phyloP scores from a whole-genome alignment of 495 filamentous ascomycete species.

The Podospora pseudocomata region DNA sequence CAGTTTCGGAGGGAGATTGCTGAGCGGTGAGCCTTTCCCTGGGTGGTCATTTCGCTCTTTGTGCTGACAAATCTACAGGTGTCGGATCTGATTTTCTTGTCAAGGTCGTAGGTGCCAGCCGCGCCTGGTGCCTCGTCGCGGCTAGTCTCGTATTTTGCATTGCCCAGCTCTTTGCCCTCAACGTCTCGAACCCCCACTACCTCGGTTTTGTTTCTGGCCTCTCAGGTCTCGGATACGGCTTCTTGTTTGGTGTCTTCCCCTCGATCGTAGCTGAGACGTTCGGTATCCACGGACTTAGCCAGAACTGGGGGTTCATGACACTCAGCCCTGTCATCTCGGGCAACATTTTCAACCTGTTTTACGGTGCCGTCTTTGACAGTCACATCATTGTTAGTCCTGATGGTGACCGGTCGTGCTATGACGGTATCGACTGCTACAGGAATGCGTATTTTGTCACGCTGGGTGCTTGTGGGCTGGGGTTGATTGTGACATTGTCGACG shows the following conservation, averaged over 20 bases:
- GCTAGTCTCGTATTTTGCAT: constrained; percentile 73
- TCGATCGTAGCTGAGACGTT: constrained; percentile 89
- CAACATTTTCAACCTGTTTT: constrained; percentile 89
- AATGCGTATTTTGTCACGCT: constrained; percentile 83
- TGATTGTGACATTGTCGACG: constrained; percentile 67
- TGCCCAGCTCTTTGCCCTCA: constrained; percentile 75
- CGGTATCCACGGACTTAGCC: constrained; percentile 79
- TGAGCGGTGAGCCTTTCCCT: constrained; percentile 54
- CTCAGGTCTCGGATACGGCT: constrained; percentile 87
- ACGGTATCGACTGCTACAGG: constrained; percentile 78
- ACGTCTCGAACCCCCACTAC: constrained; percentile 73
- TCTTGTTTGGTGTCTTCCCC: constrained; percentile 92
- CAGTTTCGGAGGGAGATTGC: constrained; percentile 76
- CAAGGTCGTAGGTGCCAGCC: constrained; percentile 70
- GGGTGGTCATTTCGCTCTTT: not conserved
- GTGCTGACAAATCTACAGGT: constrained; percentile 44
- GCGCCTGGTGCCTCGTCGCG: constrained; percentile 83
- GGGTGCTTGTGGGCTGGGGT: constrained; percentile 63
- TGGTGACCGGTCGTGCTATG: constrained; percentile 69
- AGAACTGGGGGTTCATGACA: constrained; percentile 95
- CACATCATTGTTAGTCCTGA: constrained; percentile 65
- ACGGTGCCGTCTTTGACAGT: constrained; percentile 74
- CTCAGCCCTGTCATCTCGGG: constrained; percentile 78
- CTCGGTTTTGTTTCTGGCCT: constrained; percentile 75
- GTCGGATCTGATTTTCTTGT: constrained; percentile 88